Conservation (phyloP, 208 protist genomes). For the Trypanosomatidae sp. region DNA sequence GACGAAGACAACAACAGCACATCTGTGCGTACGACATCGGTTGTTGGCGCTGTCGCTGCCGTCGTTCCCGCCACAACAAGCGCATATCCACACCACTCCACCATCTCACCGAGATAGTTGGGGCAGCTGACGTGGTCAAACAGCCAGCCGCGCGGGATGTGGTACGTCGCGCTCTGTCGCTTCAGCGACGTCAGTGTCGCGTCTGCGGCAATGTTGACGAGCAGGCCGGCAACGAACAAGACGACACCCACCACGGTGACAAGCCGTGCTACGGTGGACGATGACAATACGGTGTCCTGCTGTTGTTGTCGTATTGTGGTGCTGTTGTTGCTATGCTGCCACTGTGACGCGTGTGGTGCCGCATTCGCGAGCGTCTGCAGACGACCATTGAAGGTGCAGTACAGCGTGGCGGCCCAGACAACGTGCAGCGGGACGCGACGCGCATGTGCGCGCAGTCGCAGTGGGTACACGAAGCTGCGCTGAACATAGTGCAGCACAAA, state of each 20-base stretch:
- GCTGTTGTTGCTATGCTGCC: background rate
- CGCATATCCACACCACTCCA: conserved; percentile 65
- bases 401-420: conserved; percentile 35
- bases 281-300: too few relatives aligned
- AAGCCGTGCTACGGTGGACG: background rate
- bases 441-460: conserved; percentile 13
- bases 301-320: background rate
- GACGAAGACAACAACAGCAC: too few relatives aligned
- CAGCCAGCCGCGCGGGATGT: conserved; percentile 43
- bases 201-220: conserved; percentile 25
- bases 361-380: conserved; percentile 45
- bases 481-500: conserved; percentile 68
- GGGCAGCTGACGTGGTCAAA: conserved; percentile 68
- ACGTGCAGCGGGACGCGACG: conserved; percentile 34
- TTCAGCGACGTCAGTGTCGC: conserved; percentile 21
- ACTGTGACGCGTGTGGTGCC: conserved; percentile 3
- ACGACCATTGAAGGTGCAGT: conserved; percentile 70
- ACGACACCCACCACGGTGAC: conserved; percentile 2
- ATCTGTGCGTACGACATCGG: background rate
- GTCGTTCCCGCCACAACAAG: conserved; percentile 26
- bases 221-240: conserved; percentile 27
- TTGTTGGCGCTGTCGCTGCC: too few relatives aligned
- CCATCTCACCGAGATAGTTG: conserved; percentile 66
- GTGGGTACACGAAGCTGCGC: conserved; percentile 48
- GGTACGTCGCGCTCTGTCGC: conserved; percentile 8